These are phyloP conservation scores for Parascedosporium putredinis DNA, from an alignment of 2,329 filamentous ascomycete genomes.

Conservation along the genomic window DNA sequence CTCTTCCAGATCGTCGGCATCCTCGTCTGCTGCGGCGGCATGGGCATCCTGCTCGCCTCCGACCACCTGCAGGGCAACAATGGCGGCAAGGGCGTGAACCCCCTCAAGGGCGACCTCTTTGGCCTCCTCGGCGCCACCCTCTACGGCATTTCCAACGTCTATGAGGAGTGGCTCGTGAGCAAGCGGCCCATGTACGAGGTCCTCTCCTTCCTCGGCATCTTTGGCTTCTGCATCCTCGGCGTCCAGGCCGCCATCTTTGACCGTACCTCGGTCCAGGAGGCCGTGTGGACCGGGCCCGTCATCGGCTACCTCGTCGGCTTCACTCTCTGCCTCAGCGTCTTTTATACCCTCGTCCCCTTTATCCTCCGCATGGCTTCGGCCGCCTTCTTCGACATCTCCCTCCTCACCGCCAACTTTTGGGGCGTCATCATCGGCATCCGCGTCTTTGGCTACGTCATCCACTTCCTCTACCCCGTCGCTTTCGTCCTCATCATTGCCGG, in stretches of 20 bases:
- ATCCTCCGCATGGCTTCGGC: constrained; percentile 83
- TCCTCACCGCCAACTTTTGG: constrained; percentile 96
- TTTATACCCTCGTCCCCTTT: constrained; percentile 80
- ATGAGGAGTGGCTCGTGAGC: constrained; percentile 88
- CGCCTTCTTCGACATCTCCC: constrained; percentile 91
- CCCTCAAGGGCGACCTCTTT: constrained; percentile 87
- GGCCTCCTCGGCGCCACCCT: constrained; percentile 79
- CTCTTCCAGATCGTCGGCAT: constrained; percentile 78
- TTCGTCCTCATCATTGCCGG: constrained; percentile 88
- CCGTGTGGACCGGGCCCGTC: constrained; percentile 56
- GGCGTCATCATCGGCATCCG: constrained; percentile 83
- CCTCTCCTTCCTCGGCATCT: constrained; percentile 79
- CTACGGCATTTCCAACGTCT: constrained; percentile 84
- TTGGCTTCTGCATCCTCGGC: constrained; percentile 84
- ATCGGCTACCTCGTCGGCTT: constrained; percentile 83
- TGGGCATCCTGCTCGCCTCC: constrained; percentile 73
- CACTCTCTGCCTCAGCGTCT: constrained; percentile 70
- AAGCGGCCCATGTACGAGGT: constrained; percentile 87
- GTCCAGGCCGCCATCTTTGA: constrained; percentile 89
- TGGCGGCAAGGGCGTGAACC: constrained; percentile 55
- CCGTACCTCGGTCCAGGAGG: constrained; percentile 55
- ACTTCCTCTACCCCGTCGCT: constrained; percentile 90
- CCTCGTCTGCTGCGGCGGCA: constrained; percentile 80
- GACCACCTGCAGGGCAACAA: constrained; percentile 76
- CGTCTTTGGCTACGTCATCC: constrained; percentile 70